Evolutionary conservation across 2,329 filamentous ascomycete species (phyloP).

Genomic region (Cryphonectria radicalis): DNA sequence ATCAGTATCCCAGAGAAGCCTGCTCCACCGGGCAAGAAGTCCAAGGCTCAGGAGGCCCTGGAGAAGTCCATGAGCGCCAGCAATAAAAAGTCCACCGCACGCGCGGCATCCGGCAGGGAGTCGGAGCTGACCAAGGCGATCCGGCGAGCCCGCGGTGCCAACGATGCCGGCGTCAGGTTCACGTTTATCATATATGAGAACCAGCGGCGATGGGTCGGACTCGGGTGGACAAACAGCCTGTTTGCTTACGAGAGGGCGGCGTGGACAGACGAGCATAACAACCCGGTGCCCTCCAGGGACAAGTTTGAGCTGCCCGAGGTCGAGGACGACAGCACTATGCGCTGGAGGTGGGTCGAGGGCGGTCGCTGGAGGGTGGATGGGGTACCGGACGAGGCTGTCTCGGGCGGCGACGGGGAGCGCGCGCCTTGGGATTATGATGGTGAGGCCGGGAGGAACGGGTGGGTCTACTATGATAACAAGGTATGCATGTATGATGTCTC

Average conservation of each 20-base stretch:
- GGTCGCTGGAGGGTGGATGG: slow-evolving; percentile 89
- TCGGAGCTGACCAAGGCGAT: slow-evolving; percentile 54
- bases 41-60: slow-evolving; percentile 36
- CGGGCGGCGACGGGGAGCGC: slow-evolving; percentile 42
- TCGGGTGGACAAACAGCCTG: slow-evolving; percentile 92
- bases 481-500: slow-evolving; percentile 48
- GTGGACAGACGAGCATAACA: slow-evolving; percentile 97
- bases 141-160: slow-evolving; percentile 46
- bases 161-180: slow-evolving; percentile 83
- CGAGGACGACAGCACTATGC: slow-evolving; percentile 61
- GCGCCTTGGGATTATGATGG: slow-evolving; percentile 56
- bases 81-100: slow-evolving; percentile 45
- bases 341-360: slow-evolving; percentile 79
- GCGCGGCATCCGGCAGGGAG: slow-evolving; percentile 38
- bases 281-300: slow-evolving; percentile 75
- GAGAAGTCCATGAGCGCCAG: slow-evolving; percentile 46
- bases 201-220: slow-evolving; percentile 89
- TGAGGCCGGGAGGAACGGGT: slow-evolving; percentile 72
- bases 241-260: slow-evolving; percentile 87
- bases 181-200: slow-evolving; percentile 98
- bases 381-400: slow-evolving; percentile 56
- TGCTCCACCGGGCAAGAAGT: slow-evolving; percentile 28
- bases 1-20: slow-evolving; percentile 51
- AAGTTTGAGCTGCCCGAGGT: slow-evolving; percentile 66
- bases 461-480: slow-evolving; percentile 99